Evolutionary conservation across 2,329 filamentous ascomycete species (phyloP).

Genomic region (Neocucurbitaria cava): DNA sequence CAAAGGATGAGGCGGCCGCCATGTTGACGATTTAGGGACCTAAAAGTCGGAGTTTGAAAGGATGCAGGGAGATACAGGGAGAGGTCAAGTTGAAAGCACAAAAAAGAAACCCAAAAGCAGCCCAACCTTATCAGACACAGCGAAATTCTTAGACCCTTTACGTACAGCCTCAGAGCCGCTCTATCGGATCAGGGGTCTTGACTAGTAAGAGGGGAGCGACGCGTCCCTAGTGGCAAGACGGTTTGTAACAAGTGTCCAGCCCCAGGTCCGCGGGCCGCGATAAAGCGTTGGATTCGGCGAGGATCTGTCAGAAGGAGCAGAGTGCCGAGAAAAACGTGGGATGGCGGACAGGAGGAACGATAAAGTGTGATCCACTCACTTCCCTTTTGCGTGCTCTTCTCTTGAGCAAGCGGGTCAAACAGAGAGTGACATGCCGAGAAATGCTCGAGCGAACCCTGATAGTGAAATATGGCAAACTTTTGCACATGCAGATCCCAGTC

Average conservation of each 20-base stretch:
- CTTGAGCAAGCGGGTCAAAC: no score
- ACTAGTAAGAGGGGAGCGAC: conserved; percentile 5
- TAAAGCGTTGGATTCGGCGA: conserved; percentile 6
- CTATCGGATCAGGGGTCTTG: conserved; percentile 5
- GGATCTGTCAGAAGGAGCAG: not conserved
- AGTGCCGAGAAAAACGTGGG: not conserved
- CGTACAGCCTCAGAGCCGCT: conserved; percentile 3
- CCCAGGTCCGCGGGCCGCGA: not conserved
- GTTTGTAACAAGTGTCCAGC: conserved; percentile 12
- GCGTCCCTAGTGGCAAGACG: conserved; percentile 4
- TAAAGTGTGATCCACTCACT: not conserved
- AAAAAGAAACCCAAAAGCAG: not conserved
- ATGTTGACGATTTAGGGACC: not conserved
- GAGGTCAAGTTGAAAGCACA: not conserved
- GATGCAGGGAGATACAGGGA: no score
- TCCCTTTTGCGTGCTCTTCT: not conserved
- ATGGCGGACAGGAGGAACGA: not conserved
- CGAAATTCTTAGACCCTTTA: conserved; percentile 1
- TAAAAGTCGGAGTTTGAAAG: not conserved
- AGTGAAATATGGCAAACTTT: not conserved
- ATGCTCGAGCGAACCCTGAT: no score
- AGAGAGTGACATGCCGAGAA: not conserved
- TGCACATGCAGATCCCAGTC: not conserved
- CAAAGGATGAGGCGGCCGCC: conserved; percentile 15
- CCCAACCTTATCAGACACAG: not conserved